phyloP scores from a whole-genome alignment of 306 rosid species.

The Glycyrrhiza uralensis region DNA sequence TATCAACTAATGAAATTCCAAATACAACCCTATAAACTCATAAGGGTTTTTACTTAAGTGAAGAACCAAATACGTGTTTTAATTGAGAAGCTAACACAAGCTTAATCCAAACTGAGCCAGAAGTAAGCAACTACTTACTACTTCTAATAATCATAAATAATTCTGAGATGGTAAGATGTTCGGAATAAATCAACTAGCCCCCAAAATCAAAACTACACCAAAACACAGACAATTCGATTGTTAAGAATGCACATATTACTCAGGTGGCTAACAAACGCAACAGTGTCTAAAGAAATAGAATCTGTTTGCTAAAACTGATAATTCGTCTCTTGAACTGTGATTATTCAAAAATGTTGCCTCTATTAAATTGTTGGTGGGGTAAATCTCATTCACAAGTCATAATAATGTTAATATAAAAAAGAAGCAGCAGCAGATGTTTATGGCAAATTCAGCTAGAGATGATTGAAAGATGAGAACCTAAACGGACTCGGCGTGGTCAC shows the following conservation, averaged over 20 bases:
- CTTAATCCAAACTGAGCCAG: too few relatives aligned
- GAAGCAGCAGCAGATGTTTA: too few relatives aligned
- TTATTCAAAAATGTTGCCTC: too few relatives aligned
- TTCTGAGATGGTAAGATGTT: neutral
- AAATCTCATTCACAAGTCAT: too few relatives aligned
- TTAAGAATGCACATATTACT: neutral
- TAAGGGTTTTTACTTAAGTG: too few relatives aligned
- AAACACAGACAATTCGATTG: neutral
- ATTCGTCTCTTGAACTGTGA: too few relatives aligned
- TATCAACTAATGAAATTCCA: too few relatives aligned
- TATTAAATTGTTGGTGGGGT: too few relatives aligned
- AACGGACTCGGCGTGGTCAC: conserved; percentile 75
- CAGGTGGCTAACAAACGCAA: neutral
- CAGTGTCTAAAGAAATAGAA: neutral
- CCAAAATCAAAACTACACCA: neutral
- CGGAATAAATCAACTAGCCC: neutral
- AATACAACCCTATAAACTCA: too few relatives aligned
- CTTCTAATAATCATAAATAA: neutral
- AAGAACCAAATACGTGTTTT: too few relatives aligned
- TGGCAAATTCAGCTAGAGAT: neutral
- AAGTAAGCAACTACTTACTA: neutral
- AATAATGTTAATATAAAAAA: neutral
- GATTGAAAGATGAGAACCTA: conserved; percentile 41
- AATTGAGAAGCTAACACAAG: too few relatives aligned
- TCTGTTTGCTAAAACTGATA: too few relatives aligned